Conservation (phyloP, 164 flowering plant genomes). For the Magnolia kwangsiensis region DNA sequence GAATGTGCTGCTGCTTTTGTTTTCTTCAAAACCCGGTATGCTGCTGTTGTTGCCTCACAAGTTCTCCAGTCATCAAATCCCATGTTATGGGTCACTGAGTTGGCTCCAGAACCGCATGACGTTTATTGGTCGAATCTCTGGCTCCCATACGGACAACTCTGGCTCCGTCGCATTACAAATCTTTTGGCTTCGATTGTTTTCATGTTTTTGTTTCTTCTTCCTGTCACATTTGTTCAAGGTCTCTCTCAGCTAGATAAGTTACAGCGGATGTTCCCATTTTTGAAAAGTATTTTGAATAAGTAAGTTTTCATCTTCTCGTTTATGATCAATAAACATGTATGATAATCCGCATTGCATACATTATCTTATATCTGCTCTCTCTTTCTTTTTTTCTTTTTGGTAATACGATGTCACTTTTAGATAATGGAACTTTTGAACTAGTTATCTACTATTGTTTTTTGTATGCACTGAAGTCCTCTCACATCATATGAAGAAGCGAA, state of each 20-base stretch:
- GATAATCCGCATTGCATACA: background rate
- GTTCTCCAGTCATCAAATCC: conserved; percentile 81
- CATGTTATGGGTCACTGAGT: conserved; percentile 86
- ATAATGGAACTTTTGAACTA: background rate
- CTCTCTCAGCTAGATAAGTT: conserved; percentile 65
- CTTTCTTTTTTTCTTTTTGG: background rate
- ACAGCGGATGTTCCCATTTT: conserved; percentile 57
- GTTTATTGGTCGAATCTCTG: conserved; percentile 84
- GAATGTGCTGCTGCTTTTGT: conserved; percentile 88
- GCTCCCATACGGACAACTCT: conserved; percentile 70
- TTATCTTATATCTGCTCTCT: background rate
- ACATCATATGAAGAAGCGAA: background rate
- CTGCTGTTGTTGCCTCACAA: conserved; percentile 68
- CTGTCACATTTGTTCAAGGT: conserved; percentile 78
- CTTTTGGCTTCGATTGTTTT: conserved; percentile 60
- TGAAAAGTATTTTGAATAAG: conserved; percentile 56
- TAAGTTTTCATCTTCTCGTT: conserved; percentile 29
- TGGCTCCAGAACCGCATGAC: conserved; percentile 91
- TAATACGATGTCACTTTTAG: background rate
- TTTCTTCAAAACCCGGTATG: conserved; percentile 80
- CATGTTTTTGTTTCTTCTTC: conserved; percentile 68
- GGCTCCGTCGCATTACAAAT: conserved; percentile 76
- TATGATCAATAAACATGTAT: background rate
- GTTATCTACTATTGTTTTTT: too few relatives aligned
- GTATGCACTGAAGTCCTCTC: background rate